These are phyloP conservation scores for Oxytropis ochrocephala DNA, from an alignment of 306 rosid genomes.

Conservation along the genomic window DNA sequence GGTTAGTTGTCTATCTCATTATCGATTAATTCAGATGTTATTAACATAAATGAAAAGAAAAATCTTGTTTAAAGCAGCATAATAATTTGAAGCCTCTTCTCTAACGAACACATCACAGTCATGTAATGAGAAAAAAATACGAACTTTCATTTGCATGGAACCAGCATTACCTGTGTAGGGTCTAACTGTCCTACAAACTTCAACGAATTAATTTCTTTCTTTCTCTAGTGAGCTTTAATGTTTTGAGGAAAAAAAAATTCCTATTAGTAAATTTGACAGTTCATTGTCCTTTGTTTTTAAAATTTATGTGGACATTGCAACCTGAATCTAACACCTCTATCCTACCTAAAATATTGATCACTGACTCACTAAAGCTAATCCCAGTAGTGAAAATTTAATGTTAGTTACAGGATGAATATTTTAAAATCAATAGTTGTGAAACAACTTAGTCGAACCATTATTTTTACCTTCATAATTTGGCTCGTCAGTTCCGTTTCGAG, in stretches of 20 bases:
- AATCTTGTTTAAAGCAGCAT: not conserved
- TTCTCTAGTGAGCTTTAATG: not conserved
- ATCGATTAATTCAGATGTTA: not conserved
- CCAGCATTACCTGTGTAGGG: not conserved
- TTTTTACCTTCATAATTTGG: conserved; percentile 68
- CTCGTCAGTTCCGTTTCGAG: conserved; percentile 96
- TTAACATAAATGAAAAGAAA: not conserved
- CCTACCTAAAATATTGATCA: not conserved
- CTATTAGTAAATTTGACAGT: not conserved
- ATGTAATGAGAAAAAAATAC: not conserved
- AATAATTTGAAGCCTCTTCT: not conserved
- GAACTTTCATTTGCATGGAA: not conserved
- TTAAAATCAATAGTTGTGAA: not conserved
- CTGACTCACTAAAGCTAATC: not conserved
- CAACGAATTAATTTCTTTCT: not conserved
- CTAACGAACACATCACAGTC: not conserved
- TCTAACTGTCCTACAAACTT: not conserved
- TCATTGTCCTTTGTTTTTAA: not conserved
- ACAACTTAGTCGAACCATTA: conserved; percentile 12
- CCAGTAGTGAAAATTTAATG: not conserved
- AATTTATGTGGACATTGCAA: not conserved
- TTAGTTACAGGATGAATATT: conserved; percentile 2
- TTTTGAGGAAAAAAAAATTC: not conserved
- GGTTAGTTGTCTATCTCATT: not conserved
- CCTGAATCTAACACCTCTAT: not conserved